A percentile compares a stretch with the other conserved stretches of the same genome.
Conservation (phyloP, 2,329 filamentous ascomycete genomes). For the Metarhizium robertsii region DNA sequence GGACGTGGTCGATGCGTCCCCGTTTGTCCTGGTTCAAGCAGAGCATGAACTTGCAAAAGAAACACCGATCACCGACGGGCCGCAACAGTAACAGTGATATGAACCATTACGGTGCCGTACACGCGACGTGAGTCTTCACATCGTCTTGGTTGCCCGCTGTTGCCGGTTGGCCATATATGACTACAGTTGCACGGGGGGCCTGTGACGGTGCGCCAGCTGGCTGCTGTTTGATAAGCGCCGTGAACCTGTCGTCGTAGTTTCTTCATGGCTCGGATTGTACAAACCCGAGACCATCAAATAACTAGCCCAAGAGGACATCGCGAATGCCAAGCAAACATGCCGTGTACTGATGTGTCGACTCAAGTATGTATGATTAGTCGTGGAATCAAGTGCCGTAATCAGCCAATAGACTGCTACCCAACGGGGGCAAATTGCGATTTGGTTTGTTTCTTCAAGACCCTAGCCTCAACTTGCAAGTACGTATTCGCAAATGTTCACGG, state of each 20-base stretch:
- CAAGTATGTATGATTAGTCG: too few species aligned
- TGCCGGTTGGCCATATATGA: not conserved
- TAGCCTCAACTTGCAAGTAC: too few species aligned
- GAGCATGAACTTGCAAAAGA: not conserved
- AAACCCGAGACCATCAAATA: not conserved
- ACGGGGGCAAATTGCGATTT: not conserved
- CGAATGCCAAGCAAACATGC: not conserved
- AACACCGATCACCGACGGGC: not conserved
- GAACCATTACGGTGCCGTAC: not conserved
- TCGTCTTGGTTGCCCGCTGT: too few species aligned
- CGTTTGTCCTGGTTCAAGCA: not conserved
- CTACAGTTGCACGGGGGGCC: not conserved
- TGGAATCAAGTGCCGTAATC: too few species aligned
- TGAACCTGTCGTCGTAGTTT: not conserved
- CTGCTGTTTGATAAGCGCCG: not conserved
- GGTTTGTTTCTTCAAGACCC: not conserved
- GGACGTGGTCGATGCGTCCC: not conserved
- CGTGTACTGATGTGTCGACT: too few species aligned
- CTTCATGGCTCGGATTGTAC: not conserved
- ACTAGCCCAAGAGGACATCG: not conserved
- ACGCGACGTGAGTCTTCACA: not conserved
- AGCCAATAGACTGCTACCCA: not conserved
- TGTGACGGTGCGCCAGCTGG: not conserved
- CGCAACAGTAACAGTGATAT: not conserved
- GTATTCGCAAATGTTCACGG: not conserved